Percentiles rank a stretch among this genome's conserved stretches.
These are phyloP conservation scores for Gossypium mustelinum DNA, from an alignment of 345 rosid species.

Conservation along the genomic window DNA sequence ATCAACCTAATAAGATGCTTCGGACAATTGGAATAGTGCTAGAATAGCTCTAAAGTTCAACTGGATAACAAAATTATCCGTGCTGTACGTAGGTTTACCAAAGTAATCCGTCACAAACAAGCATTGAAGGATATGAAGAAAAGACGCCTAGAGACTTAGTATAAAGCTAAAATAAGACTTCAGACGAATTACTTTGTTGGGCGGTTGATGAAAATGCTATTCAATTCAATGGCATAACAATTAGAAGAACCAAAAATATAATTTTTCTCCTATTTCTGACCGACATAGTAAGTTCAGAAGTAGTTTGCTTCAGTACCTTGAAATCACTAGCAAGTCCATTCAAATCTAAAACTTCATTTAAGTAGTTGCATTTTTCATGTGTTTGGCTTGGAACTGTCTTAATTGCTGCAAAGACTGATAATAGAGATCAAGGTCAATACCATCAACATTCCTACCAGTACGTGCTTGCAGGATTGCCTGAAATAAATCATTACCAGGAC, in stretches of 20 bases:
- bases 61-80: too few species aligned
- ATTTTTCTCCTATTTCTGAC: background rate
- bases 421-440: slow-evolving; percentile 71
- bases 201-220: background rate
- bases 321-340: background rate
- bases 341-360: slow-evolving; percentile 4
- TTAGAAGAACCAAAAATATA: background rate
- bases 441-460: slow-evolving; percentile 76
- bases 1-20: background rate
- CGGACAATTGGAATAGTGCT: too few species aligned
- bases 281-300: background rate
- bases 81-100: too few species aligned
- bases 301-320: background rate
- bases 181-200: background rate
- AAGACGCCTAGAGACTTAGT: background rate
- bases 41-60: background rate
- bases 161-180: background rate
- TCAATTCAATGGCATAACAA: background rate
- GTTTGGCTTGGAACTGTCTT: slow-evolving; percentile 52
- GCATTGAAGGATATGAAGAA: background rate
- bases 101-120: background rate
- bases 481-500: slow-evolving; percentile 5
- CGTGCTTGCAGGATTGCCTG: slow-evolving; percentile 75
- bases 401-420: slow-evolving; percentile 56
- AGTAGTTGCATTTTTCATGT: slow-evolving; percentile 14